A percentile compares a stretch with the other conserved stretches of the same genome.
These are phyloP conservation scores for Purshia tridentata DNA, from an alignment of 306 rosid genomes.

Conservation along the genomic window DNA sequence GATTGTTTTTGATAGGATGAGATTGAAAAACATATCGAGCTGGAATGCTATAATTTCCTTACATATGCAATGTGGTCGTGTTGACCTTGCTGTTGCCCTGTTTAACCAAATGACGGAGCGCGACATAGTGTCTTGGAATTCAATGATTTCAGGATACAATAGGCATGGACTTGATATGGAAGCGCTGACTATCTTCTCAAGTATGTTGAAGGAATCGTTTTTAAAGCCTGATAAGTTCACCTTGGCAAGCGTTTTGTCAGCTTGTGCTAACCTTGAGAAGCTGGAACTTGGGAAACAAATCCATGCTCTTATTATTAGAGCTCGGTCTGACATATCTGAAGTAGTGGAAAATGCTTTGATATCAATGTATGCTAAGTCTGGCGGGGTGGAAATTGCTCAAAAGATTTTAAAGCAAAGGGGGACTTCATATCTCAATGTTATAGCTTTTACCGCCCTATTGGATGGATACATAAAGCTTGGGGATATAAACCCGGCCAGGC, in stretches of 20 bases:
- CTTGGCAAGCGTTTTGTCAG: conserved; percentile 68
- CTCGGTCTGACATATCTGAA: conserved; percentile 40
- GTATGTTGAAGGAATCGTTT: conserved; percentile 50
- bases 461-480: conserved; percentile 84
- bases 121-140: conserved; percentile 73
- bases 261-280: conserved; percentile 71
- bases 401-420: conserved; percentile 46
- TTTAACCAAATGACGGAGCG: conserved; percentile 64
- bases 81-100: conserved; percentile 56
- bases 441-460: conserved; percentile 78
- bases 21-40: conserved; percentile 50
- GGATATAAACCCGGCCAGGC: conserved; percentile 67
- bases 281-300: conserved; percentile 72
- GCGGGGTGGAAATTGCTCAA: conserved; percentile 56
- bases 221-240: conserved; percentile 76
- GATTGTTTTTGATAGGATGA: conserved; percentile 65
- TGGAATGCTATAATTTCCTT: conserved; percentile 75
- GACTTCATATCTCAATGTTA: conserved; percentile 51
- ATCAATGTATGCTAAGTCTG: conserved; percentile 80
- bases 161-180: conserved; percentile 55
- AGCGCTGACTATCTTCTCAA: conserved; percentile 55
- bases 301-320: conserved; percentile 59
- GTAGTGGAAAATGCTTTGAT: conserved; percentile 63
- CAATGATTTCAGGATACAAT: conserved; percentile 63
- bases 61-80: conserved; percentile 58